Conservation (phyloP, 108 stramenopile species). For the Pseudonitzschia pungens region DNA sequence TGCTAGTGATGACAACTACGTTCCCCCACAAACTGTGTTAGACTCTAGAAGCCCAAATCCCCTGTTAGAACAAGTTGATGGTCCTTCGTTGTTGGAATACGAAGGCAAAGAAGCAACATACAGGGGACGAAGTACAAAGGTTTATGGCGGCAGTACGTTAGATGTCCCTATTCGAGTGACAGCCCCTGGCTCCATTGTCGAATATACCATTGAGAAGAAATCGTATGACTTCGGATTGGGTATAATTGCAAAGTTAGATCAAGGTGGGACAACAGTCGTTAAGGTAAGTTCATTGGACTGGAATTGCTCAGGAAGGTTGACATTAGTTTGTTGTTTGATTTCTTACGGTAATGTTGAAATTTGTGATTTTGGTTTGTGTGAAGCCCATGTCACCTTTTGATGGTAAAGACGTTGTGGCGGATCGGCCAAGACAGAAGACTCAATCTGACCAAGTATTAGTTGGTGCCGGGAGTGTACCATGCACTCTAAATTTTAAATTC, state of each 20-base stretch:
- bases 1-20: conserved; percentile 12
- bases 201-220: conserved; percentile 54
- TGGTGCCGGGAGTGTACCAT: conserved; percentile 66
- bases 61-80: conserved; percentile 67
- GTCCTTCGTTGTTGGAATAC: conserved; percentile 48
- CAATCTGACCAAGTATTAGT: conserved; percentile 17
- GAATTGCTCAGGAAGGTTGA: neutral
- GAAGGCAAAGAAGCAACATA: conserved; percentile 49
- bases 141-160: conserved; percentile 57
- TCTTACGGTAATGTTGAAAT: neutral
- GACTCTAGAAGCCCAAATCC: conserved; percentile 37
- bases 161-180: conserved; percentile 75
- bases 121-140: conserved; percentile 56
- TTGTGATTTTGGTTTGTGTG: neutral
- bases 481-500: conserved; percentile 61
- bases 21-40: conserved; percentile 27
- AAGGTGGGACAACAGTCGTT: conserved; percentile 68
- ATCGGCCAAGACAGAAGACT: conserved; percentile 9
- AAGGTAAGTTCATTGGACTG: conserved; percentile 44
- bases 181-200: conserved; percentile 65
- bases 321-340: neutral
- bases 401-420: conserved; percentile 63
- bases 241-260: conserved; percentile 73
- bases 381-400: conserved; percentile 58
- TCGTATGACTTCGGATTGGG: conserved; percentile 65